These are phyloP conservation scores for Dictyostelium discoideum DNA, from an alignment of 78 protist genomes.

Conservation along the genomic window DNA sequence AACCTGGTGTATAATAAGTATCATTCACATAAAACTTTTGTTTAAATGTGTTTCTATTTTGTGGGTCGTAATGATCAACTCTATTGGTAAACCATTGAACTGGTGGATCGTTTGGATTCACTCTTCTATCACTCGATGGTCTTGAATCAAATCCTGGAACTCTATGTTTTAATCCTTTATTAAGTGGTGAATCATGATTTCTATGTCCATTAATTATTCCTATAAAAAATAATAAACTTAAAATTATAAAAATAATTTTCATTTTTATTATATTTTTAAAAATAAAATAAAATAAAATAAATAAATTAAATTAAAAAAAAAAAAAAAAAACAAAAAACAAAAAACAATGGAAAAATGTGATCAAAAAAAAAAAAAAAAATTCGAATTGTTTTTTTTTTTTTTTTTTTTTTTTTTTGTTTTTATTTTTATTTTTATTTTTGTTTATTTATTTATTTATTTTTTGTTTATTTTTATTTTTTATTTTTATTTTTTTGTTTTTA, in stretches of 20 bases:
- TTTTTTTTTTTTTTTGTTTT: background rate
- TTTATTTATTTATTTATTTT: too few species aligned
- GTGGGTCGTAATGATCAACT: conserved; percentile 81
- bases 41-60: conserved; percentile 53
- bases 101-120: background rate
- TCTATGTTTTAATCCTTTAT: conserved; percentile 29
- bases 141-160: background rate
- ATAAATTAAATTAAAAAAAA: background rate
- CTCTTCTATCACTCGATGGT: background rate
- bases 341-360: too few species aligned
- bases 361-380: background rate
- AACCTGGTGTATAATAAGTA: conserved; percentile 47
- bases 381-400: background rate
- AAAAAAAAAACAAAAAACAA: background rate
- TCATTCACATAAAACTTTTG: conserved; percentile 78
- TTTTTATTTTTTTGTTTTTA: background rate
- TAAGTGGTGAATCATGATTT: conserved; percentile 18
- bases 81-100: conserved; percentile 62
- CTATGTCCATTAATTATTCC: background rate
- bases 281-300: background rate
- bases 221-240: background rate
- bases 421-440: background rate
- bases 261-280: background rate
- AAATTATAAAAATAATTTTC: background rate
- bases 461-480: too few species aligned